phyloP scores from a whole-genome alignment of 2,329 filamentous ascomycete species.

The Aphanocladium album region DNA sequence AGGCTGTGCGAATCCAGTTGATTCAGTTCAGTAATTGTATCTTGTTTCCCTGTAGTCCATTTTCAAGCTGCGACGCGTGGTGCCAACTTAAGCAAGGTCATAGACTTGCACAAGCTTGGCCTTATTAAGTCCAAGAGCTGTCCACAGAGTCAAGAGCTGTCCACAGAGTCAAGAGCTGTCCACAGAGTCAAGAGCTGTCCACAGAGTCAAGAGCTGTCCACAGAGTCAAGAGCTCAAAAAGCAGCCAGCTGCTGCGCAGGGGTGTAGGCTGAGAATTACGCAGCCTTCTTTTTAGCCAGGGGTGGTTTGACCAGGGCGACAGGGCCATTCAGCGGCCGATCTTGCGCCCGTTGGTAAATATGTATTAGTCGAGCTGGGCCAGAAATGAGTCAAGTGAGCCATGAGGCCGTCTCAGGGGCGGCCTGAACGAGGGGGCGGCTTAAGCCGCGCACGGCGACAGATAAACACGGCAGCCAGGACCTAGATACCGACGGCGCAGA shows the following conservation, averaged over 20 bases:
- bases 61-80: no score
- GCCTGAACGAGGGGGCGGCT: background rate
- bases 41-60: no score
- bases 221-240: background rate
- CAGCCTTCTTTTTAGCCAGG: background rate
- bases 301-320: background rate
- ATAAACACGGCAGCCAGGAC: background rate
- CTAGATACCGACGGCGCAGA: background rate
- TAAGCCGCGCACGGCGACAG: conserved; percentile 1
- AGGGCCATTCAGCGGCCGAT: background rate
- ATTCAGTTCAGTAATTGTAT: no score
- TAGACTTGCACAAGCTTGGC: no score
- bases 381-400: background rate
- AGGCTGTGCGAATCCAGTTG: no score
- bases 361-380: background rate
- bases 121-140: no score
- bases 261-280: background rate
- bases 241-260: background rate
- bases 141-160: no score
- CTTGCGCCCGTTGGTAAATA: background rate
- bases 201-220: no score
- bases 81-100: no score
- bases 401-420: background rate
- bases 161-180: no score
- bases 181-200: no score